Percentiles rank a stretch among this genome's conserved stretches.
Evolutionary conservation across 352 stramenopile species (phyloP).

Genomic region (Globisporangium cylindrosporum): DNA sequence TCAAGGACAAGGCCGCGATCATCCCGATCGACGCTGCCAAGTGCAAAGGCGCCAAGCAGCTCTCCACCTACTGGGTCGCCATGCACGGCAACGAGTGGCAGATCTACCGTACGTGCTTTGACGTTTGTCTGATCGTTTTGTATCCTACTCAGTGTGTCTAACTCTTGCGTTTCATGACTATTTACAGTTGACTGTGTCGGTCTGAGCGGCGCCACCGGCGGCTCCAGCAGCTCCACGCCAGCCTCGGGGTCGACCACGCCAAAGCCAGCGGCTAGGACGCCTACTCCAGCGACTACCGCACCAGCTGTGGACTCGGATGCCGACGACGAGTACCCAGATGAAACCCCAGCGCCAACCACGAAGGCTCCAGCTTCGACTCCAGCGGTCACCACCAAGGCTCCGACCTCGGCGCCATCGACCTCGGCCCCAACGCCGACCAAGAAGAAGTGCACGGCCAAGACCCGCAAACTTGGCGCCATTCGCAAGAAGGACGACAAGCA

Average conservation of each 20-base stretch:
- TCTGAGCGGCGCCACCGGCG: not conserved
- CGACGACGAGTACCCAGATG: constrained; percentile 3
- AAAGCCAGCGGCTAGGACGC: constrained; percentile 1
- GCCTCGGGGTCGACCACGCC: not conserved
- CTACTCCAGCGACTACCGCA: not conserved
- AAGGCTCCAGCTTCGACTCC: not conserved
- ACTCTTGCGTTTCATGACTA: not conserved
- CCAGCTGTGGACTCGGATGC: constrained; percentile 1
- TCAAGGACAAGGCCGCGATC: constrained; percentile 13
- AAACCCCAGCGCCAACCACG: not conserved
- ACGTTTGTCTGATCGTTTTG: not conserved
- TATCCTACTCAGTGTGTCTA: not conserved
- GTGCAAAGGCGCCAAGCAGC: constrained; percentile 31
- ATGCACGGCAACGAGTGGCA: constrained; percentile 52
- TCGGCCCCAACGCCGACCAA: not conserved
- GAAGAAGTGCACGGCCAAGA: constrained; percentile 11
- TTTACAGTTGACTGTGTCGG: constrained; percentile 23
- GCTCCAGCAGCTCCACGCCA: not conserved
- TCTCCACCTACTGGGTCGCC: constrained; percentile 56
- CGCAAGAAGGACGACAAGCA: constrained; percentile 3
- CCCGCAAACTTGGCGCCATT: not conserved
- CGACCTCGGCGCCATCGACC: not conserved
- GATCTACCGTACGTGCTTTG: constrained; percentile 35
- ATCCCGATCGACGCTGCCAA: constrained; percentile 36
- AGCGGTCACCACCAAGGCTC: not conserved